A percentile compares a stretch with the other conserved stretches of the same genome.
Evolutionary conservation across 139 green algal genomes (phyloP).

Genomic region (Chlamydomonas incerta): DNA sequence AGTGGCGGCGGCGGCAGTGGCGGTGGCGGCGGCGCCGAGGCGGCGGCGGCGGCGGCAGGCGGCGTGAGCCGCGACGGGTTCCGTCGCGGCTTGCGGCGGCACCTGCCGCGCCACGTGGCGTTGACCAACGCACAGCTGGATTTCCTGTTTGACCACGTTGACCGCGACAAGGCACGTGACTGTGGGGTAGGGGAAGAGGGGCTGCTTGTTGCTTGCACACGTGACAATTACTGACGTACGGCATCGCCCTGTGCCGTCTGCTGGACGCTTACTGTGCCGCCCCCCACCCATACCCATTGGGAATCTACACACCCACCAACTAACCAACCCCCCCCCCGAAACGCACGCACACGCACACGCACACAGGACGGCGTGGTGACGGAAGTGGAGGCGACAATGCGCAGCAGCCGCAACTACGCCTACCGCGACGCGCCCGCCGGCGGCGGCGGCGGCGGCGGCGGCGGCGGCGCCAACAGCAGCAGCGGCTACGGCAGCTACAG

Average conservation of each 20-base stretch:
- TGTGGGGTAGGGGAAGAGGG: neutral
- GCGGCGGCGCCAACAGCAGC: no score
- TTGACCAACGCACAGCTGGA: conserved; percentile 7
- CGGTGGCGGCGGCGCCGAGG: no score
- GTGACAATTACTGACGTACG: no score
- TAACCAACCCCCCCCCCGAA: neutral
- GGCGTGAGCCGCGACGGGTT: neutral
- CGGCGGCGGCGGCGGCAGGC: neutral
- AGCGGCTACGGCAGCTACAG: no score
- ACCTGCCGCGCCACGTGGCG: neutral
- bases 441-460: neutral
- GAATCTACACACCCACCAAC: neutral
- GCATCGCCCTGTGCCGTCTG: no score
- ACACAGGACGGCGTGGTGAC: conserved; percentile 26
- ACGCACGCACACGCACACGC: neutral
- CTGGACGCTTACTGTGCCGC: no score
- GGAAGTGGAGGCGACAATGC: conserved; percentile 19
- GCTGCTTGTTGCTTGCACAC: no score
- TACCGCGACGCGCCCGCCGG: neutral
- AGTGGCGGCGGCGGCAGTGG: neutral
- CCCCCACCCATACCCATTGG: no score
- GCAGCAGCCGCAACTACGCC: neutral
- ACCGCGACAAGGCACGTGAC: conserved; percentile 21
- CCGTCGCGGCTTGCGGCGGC: neutral
- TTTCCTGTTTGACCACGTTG: conserved; percentile 19